A percentile compares a stretch with the other conserved stretches of the same genome.
Evolutionary conservation across 805 yeast genomes (phyloP).

Genomic region (Yarrowia yakushimensis): DNA sequence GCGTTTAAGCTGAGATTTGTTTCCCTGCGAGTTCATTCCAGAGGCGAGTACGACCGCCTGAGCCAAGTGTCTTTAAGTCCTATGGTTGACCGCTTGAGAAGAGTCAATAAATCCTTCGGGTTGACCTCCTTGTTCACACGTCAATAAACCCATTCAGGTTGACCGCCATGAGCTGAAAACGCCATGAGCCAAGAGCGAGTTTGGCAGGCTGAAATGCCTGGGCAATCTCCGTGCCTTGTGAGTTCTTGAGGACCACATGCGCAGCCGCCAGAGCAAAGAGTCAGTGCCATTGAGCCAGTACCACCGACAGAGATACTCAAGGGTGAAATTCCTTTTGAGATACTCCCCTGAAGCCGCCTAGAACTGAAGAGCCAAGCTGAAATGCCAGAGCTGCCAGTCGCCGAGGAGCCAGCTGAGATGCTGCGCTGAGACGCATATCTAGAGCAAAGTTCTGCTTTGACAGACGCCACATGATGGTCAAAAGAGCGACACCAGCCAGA

Average conservation of each 20-base stretch:
- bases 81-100: background rate
- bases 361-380: too few relatives aligned
- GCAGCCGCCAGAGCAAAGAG: background rate
- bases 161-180: background rate
- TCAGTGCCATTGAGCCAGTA: too few relatives aligned
- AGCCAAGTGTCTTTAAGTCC: background rate
- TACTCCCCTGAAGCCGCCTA: too few relatives aligned
- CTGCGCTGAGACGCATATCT: too few relatives aligned
- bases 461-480: background rate
- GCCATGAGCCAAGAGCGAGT: background rate
- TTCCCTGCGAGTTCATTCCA: background rate
- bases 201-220: background rate
- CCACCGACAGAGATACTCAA: background rate
- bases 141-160: background rate
- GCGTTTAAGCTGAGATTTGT: background rate
- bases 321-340: background rate
- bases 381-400: too few relatives aligned
- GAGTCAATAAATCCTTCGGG: background rate
- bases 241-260: background rate
- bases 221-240: background rate
- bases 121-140: background rate
- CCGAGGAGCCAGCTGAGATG: too few relatives aligned
- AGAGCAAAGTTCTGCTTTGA: too few relatives aligned
- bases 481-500: too few relatives aligned
- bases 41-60: background rate